Conservation (phyloP, 192 early-diverging fungal species). For the Lobosporangium transversale region DNA sequence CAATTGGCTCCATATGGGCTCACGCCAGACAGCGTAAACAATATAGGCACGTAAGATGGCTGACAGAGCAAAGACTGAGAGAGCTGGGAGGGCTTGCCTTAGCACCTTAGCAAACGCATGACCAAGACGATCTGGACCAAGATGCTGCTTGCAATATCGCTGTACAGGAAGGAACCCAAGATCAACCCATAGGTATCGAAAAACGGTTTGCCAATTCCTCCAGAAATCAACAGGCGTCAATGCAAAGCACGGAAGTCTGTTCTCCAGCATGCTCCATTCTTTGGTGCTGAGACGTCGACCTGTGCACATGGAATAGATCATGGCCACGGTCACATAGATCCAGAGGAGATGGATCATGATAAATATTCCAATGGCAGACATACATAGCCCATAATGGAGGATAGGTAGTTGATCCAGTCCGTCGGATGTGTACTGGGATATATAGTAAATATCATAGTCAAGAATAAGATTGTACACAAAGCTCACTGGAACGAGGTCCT, state of each 20-base stretch:
- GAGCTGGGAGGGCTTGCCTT: conserved; percentile 9
- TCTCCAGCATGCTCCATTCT: conserved; percentile 32
- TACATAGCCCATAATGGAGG: conserved; percentile 14
- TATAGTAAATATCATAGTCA: conserved; percentile 9
- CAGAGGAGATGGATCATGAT: conserved; percentile 14
- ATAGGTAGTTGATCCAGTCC: neutral
- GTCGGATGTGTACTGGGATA: conserved; percentile 11
- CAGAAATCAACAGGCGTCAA: conserved; percentile 30
- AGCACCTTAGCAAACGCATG: neutral
- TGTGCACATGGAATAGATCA: conserved; percentile 1
- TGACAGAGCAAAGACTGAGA: conserved; percentile 28
- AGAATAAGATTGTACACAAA: conserved; percentile 6
- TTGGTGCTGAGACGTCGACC: neutral
- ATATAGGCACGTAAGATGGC: conserved; percentile 32
- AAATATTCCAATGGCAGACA: neutral
- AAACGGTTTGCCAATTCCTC: conserved; percentile 39
- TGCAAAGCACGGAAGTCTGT: conserved; percentile 30
- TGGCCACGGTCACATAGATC: conserved; percentile 3
- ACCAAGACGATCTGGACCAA: conserved; percentile 17
- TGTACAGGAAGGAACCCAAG: conserved; percentile 29
- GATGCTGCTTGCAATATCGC: conserved; percentile 1
- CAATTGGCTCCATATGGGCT: conserved; percentile 33
- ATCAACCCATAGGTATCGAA: conserved; percentile 48
- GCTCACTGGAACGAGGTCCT: neutral
- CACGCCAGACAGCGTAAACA: conserved; percentile 26